phyloP scores from a whole-genome alignment of 2,329 filamentous ascomycete species.

The Talaromyces sp. region DNA sequence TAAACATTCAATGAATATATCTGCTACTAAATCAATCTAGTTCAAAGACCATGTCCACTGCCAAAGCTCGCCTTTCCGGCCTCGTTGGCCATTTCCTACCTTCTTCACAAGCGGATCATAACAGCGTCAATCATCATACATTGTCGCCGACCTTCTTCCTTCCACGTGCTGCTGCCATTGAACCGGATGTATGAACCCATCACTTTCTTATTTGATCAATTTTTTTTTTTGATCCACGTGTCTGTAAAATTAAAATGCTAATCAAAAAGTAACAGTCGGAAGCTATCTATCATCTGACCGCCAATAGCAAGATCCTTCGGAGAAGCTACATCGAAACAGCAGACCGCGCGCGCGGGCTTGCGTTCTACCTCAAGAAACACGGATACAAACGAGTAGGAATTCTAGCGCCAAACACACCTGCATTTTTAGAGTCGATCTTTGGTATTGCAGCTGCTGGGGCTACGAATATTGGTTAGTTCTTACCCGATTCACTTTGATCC shows the following conservation, averaged over 20 bases:
- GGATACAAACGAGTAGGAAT: slow-evolving; percentile 74
- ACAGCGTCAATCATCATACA: slow-evolving; percentile 43
- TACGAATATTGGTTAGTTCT: slow-evolving; percentile 59
- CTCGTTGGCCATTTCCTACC: slow-evolving; percentile 24
- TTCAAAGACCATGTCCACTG: slow-evolving; percentile 18
- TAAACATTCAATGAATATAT: not conserved
- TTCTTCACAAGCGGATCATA: slow-evolving; percentile 3
- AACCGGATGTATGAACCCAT: slow-evolving; percentile 58
- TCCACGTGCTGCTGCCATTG: slow-evolving; percentile 78
- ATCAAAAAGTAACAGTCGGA: slow-evolving; percentile 48
- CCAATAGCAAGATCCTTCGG: slow-evolving; percentile 67
- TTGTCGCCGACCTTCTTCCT: slow-evolving; percentile 85
- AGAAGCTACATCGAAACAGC: slow-evolving; percentile 77
- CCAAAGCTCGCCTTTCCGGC: slow-evolving; percentile 23
- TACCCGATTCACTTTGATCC: not conserved
- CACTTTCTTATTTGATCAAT: not conserved
- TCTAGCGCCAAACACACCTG: slow-evolving; percentile 86
- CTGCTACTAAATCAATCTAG: not conserved
- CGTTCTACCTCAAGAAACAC: slow-evolving; percentile 77
- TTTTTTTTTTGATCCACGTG: not conserved
- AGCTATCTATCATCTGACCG: slow-evolving; percentile 80
- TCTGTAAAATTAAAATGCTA: not conserved
- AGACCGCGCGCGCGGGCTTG: slow-evolving; percentile 78
- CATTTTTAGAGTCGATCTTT: slow-evolving; percentile 86
- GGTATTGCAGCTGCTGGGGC: slow-evolving; percentile 77